A percentile compares a stretch with the other conserved stretches of the same genome.
Evolutionary conservation across 2,329 filamentous ascomycete species (phyloP).

Genomic region (Trichocomaceae sp.): DNA sequence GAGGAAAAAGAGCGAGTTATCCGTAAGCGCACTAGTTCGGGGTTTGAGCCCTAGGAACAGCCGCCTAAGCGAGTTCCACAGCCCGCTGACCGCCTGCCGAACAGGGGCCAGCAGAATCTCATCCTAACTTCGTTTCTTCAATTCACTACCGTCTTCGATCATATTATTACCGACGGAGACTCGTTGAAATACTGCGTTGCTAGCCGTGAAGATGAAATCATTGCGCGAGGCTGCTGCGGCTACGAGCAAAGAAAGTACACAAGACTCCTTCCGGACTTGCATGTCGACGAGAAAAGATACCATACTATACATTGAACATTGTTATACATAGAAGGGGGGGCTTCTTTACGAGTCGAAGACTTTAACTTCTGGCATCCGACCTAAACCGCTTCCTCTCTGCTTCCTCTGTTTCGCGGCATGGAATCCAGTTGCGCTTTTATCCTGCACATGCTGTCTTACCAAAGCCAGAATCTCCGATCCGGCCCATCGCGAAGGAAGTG

Average conservation of each 20-base stretch:
- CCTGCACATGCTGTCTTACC: constrained; percentile 73
- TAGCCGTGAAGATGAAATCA: no score
- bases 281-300: no score
- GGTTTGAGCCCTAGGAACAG: constrained; percentile 17
- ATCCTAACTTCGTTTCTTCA: no score
- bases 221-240: no score
- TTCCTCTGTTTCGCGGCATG: constrained; percentile 34
- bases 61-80: constrained; percentile 15
- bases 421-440: constrained; percentile 52
- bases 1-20: constrained; percentile 31
- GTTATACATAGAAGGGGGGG: not conserved
- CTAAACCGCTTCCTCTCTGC: constrained; percentile 34
- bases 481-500: constrained; percentile 79
- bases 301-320: not conserved
- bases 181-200: no score
- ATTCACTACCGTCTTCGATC: no score
- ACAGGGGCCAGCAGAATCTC: constrained; percentile 1
- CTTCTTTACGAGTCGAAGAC: constrained; percentile 27
- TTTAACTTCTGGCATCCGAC: constrained; percentile 45
- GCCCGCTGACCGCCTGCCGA: not conserved
- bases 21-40: constrained; percentile 34
- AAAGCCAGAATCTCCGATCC: constrained; percentile 70
- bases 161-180: no score
- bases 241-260: no score
- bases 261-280: no score